Evolutionary conservation across 208 protist species (phyloP).

Genomic region (Trypanosoma mega): DNA sequence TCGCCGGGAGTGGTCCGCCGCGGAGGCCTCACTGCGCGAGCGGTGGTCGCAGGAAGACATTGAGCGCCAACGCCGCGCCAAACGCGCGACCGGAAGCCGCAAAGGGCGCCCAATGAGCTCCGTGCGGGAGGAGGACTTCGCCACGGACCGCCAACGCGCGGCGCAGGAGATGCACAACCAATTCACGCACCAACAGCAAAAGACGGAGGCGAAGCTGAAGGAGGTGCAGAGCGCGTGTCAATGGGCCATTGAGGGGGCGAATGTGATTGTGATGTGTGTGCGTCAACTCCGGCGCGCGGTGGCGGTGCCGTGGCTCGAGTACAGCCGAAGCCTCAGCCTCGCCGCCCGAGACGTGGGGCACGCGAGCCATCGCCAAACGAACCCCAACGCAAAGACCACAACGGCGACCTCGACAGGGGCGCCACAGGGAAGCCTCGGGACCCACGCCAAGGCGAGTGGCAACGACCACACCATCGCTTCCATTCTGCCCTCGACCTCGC

Average conservation of each 20-base stretch:
- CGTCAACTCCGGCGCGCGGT: conserved; percentile 39
- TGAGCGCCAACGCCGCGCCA: conserved; percentile 31
- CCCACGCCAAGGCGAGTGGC: neutral
- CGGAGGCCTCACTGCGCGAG: conserved; percentile 39
- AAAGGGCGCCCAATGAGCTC: neutral
- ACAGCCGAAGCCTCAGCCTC: conserved; percentile 59
- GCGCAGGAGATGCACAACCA: conserved; percentile 21
- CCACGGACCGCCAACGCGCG: conserved; percentile 14
- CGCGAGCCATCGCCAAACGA: conserved; percentile 15
- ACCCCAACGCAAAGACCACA: conserved; percentile 4
- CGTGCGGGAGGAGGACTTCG: conserved; percentile 20
- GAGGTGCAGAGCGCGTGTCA: conserved; percentile 39
- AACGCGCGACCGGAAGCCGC: conserved; percentile 9
- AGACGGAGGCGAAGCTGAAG: conserved; percentile 32
- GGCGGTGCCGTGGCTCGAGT: conserved; percentile 35
- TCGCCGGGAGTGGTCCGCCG: conserved; percentile 34
- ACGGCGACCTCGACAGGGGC: neutral
- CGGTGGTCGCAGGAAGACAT: conserved; percentile 59
- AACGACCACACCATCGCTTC: neutral
- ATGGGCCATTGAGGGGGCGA: conserved; percentile 67
- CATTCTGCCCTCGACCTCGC: too few relatives aligned
- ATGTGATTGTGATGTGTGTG: conserved; percentile 60
- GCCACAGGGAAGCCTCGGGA: too few relatives aligned
- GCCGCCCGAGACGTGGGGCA: conserved; percentile 54
- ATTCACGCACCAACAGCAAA: conserved; percentile 14